Evolutionary conservation across 2,329 filamentous ascomycete genomes (phyloP), one percentile per base, ranked within the genome.

Genomic region (Alternaria arbusti): DNA sequence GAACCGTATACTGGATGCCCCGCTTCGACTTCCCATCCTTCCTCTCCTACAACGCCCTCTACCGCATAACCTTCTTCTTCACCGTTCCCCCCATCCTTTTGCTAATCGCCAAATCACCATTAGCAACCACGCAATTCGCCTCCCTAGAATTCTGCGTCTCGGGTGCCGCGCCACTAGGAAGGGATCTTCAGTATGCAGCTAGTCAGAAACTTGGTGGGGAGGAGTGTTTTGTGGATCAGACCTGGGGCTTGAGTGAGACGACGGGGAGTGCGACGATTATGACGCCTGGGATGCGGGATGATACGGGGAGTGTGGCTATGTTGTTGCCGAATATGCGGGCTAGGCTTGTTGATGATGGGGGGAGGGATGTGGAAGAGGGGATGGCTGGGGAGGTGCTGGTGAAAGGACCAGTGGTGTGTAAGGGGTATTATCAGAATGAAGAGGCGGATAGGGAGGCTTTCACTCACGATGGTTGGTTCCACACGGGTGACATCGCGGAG

Each of bases 71-170:
- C 0, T 79, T 75, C 54, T 85, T 89, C 72, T 85, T 89, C 71
- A 86, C 84, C 6, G 88, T 90, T 2, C 88, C 88, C 9, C 87
- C 88, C 1, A 87, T 90, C 58, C 89, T 83, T 69, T 82, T 89
- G 13, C 81, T 84, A 15, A 86, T 91, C 61, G 85, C 86, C 7
- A 89, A 89, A 74, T n/a, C n/a, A n/a, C n/a, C n/a, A n/a, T n/a
- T 81, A 0, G 87, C 89, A 3, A 86, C 78, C 10, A 84, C 88
- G 57, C 87, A 89, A 46, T 86, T 90, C 63, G 81, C 82, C 28
- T 75, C 76, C 0, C 74, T 89, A 23, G 76, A 83, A 28, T 72
- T 81, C 2, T 87, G 85, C 0, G 73, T 84, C 1, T 81, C 82
- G 0, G 88, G 87, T 1, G 87, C 87, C 0, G 88, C 88, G 3